Evolutionary conservation across 2,329 filamentous ascomycete species (phyloP), one percentile per base, ranked within the genome.

Genomic region (Phialophora verrucosa): DNA sequence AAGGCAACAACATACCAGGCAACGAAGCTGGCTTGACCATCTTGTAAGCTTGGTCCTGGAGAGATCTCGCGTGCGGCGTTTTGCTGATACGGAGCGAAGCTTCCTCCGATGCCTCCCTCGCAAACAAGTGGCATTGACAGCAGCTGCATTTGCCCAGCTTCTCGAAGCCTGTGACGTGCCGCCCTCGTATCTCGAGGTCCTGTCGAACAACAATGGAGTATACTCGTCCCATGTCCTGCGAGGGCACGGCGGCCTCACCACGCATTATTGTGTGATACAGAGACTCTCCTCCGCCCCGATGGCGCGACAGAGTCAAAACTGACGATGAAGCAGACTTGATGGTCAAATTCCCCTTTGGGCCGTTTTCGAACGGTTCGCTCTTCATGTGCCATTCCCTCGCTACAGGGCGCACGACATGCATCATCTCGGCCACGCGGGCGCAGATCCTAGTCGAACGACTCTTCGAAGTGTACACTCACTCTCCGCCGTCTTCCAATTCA

Each of bases 361-460:
- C 60, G 10, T 63, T 63, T 23, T 47, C 60, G 12, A 63, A 63
- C 35, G 60, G 60, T n/a, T 56, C 60, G 3, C 20, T 63, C 14
- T 44, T 56, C 23, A 47, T 63, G 14, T 51, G 56, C 44, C 60
- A 63, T 29, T 20, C 35, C 25, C 20, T 56, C 10, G 14, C 27
- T 5, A 27, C 50, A 7, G 50, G 31, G 6, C n/a, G 32, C 32
- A 63, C 60, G 25, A 56, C 29, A 4, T 35, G 17, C 32, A 57
- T 63, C 23, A 47, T 63, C 17, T 23, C n/a, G 11, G 32, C 35
- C 14, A 44, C 60, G 8, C 53, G 44, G n/a, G 35, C 51, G 2
- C 60, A 56, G 17, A 47, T 49, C 35, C 60, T 63, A 7, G 60
- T 25, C 11, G 51, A 63, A 47, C 27, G 50, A 27, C 25, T 44